These are phyloP conservation scores for Pleurotus cornucopiae DNA, from an alignment of 768 basidiomycete species.

Conservation along the genomic window DNA sequence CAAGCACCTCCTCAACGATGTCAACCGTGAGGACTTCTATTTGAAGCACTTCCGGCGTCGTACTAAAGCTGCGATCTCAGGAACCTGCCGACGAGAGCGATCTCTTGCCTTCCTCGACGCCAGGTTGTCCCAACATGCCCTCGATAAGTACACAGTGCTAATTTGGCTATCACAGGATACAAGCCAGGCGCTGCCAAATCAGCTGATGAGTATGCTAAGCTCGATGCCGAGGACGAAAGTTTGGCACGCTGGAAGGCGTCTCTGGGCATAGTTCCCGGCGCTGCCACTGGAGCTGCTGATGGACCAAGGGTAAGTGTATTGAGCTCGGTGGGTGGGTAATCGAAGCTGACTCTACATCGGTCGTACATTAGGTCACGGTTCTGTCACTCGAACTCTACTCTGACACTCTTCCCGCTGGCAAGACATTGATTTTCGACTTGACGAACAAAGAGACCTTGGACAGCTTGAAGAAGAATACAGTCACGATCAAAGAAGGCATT, in stretches of 20 bases:
- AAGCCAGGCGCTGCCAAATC: constrained; percentile 66
- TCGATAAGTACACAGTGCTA: constrained; percentile 6
- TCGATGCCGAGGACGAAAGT: constrained; percentile 91
- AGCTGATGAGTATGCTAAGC: constrained; percentile 76
- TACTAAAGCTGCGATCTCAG: constrained; percentile 22
- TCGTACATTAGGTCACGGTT: constrained; percentile 56
- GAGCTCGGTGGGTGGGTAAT: not conserved
- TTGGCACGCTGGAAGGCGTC: constrained; percentile 95
- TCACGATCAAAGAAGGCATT: constrained; percentile 77
- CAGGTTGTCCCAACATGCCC: constrained; percentile 39
- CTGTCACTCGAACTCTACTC: constrained; percentile 77
- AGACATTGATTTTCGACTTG: constrained; percentile 66
- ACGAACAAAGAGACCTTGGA: constrained; percentile 39
- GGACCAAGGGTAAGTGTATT: constrained; percentile 60
- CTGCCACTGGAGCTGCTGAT: constrained; percentile 25
- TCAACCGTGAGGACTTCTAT: constrained; percentile 38
- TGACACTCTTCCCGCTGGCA: constrained; percentile 59
- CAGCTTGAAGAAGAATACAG: constrained; percentile 72
- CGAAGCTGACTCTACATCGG: too few species aligned
- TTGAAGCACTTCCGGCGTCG: too few species aligned
- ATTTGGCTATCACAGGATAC: constrained; percentile 51
- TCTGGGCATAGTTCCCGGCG: constrained; percentile 72
- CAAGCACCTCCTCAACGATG: constrained; percentile 35
- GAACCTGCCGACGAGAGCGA: constrained; percentile 54
- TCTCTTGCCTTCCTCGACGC: constrained; percentile 61